phyloP scores from a whole-genome alignment of 768 basidiomycete species.

The Tylopilus sp. region DNA sequence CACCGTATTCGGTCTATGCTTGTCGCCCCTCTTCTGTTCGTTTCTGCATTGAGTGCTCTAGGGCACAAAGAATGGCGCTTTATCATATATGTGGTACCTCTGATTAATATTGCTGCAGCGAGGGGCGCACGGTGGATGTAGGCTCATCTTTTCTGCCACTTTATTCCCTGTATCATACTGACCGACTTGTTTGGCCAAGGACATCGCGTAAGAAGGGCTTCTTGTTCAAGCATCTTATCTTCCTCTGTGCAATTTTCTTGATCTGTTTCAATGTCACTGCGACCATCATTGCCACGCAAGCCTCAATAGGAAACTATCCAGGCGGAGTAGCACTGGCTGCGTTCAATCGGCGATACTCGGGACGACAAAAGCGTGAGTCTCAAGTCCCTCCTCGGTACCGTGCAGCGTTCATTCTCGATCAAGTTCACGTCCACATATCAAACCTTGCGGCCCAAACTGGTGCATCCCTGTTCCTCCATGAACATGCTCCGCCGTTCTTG shows the following conservation, averaged over 20 bases:
- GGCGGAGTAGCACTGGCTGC: constrained; percentile 70
- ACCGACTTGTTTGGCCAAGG: constrained; percentile 30
- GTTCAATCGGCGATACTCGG: constrained; percentile 54
- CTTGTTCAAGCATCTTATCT: constrained; percentile 42
- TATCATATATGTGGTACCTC: constrained; percentile 80
- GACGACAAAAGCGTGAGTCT: constrained; percentile 30
- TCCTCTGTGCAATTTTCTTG: constrained; percentile 44
- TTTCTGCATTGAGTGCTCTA: constrained; percentile 66
- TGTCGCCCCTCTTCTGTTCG: constrained; percentile 48
- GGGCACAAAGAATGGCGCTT: constrained; percentile 99
- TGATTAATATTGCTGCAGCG: constrained; percentile 78
- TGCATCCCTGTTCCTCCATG: constrained; percentile 82
- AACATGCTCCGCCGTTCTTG: constrained; percentile 51
- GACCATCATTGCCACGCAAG: constrained; percentile 50
- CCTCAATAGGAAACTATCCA: constrained; percentile 82
- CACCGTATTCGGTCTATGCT: constrained; percentile 48
- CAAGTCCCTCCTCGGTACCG: neutral
- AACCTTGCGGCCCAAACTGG: constrained; percentile 90
- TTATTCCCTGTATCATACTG: neutral
- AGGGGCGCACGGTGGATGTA: constrained; percentile 63
- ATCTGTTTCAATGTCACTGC: constrained; percentile 50
- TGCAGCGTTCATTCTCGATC: constrained; percentile 3
- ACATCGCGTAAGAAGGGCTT: constrained; percentile 46
- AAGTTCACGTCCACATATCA: constrained; percentile 72
- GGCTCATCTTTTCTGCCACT: constrained; percentile 23